Evolutionary conservation across 495 filamentous ascomycete species (phyloP).

Genomic region (Annulohypoxylon moriforme): DNA sequence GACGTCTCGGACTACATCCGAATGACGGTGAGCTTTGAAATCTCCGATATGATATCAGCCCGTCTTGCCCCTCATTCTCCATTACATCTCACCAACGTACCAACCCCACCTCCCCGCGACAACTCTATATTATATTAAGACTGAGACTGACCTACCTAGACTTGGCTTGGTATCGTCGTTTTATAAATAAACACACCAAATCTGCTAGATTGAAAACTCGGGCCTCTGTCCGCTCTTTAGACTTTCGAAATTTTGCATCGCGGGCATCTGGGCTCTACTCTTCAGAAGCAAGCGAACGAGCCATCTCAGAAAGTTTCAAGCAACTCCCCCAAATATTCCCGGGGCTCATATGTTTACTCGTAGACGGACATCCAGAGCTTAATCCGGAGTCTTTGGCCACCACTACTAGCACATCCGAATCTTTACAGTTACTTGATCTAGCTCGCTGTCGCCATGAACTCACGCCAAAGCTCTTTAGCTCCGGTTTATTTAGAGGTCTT

Average conservation of each 20-base stretch:
- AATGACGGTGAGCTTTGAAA: slow-evolving; percentile 50
- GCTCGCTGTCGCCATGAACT: slow-evolving; percentile 48
- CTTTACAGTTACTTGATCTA: slow-evolving; percentile 51
- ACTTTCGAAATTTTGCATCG: slow-evolving; percentile 51
- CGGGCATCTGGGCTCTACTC: slow-evolving; percentile 47
- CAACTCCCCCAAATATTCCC: slow-evolving; percentile 48
- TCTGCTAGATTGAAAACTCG: slow-evolving; percentile 45
- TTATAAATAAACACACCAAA: slow-evolving; percentile 48
- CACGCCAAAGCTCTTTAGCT: slow-evolving; percentile 46
- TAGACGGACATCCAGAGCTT: slow-evolving; percentile 53
- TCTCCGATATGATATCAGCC: not conserved
- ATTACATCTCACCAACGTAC: not conserved
- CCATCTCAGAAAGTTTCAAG: slow-evolving; percentile 49
- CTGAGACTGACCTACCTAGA: slow-evolving; percentile 41
- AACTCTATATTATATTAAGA: too few species aligned
- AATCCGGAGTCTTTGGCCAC: slow-evolving; percentile 46
- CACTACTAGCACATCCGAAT: slow-evolving; percentile 11
- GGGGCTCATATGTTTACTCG: slow-evolving; percentile 51
- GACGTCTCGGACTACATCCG: slow-evolving; percentile 47
- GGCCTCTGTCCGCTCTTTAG: slow-evolving; percentile 49
- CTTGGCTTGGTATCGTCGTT: slow-evolving; percentile 53
- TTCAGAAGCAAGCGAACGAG: slow-evolving; percentile 47
- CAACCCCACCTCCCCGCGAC: too few species aligned
- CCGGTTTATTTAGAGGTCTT: slow-evolving; percentile 46
- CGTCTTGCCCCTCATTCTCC: not conserved